Percentiles rank a stretch among this genome's conserved stretches.
These are phyloP conservation scores for Boletus barrowsii DNA, from an alignment of 768 basidiomycete species.

Conservation along the genomic window DNA sequence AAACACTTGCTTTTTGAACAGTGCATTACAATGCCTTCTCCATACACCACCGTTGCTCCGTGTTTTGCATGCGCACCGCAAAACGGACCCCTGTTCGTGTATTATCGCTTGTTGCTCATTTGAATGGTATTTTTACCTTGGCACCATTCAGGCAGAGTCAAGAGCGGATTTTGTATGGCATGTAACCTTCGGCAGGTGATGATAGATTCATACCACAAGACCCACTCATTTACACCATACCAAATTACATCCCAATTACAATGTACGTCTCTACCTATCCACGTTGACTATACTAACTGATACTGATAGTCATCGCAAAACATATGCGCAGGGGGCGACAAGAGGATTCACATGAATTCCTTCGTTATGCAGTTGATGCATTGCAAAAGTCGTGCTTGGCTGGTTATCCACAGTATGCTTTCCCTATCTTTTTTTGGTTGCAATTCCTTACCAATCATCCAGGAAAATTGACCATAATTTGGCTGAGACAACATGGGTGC, in stretches of 20 bases:
- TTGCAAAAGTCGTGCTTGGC: slow-evolving; percentile 82
- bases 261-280: slow-evolving; percentile 42
- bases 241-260: slow-evolving; percentile 66
- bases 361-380: slow-evolving; percentile 90
- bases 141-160: slow-evolving; percentile 37
- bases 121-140: slow-evolving; percentile 6
- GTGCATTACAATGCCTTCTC: slow-evolving; percentile 86
- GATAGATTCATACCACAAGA: slow-evolving; percentile 46
- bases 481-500: slow-evolving; percentile 89
- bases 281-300: slow-evolving; percentile 4
- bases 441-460: slow-evolving; percentile 10
- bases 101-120: neutral
- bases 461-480: slow-evolving; percentile 71
- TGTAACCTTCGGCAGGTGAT: slow-evolving; percentile 65
- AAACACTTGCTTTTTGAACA: slow-evolving; percentile 97
- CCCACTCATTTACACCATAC: slow-evolving; percentile 57
- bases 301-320: slow-evolving; percentile 77
- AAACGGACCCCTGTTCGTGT: slow-evolving; percentile 56
- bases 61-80: slow-evolving; percentile 50
- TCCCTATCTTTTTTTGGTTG: neutral
- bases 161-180: slow-evolving; percentile 69
- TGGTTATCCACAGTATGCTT: slow-evolving; percentile 64
- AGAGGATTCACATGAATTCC: slow-evolving; percentile 97
- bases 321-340: slow-evolving; percentile 89
- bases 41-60: slow-evolving; percentile 87